phyloP scores from a whole-genome alignment of 768 basidiomycete species.

The Leccinellum luteum region DNA sequence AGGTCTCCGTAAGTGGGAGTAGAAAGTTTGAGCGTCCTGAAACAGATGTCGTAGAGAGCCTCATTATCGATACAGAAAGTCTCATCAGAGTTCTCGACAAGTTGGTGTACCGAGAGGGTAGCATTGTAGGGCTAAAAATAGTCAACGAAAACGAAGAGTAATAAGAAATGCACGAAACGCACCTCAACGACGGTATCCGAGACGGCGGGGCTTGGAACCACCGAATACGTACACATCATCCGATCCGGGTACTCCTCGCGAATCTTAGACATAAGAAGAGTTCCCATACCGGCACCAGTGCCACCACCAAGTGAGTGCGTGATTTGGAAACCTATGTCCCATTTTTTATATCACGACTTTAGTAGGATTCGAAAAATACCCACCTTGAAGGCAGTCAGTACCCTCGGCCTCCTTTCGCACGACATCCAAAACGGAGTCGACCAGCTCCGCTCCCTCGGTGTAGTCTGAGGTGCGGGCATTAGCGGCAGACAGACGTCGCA shows the following conservation, averaged over 20 bases:
- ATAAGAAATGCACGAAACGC: constrained; percentile 7
- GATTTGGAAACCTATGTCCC: constrained; percentile 85
- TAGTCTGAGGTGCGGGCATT: constrained; percentile 45
- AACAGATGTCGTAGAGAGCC: constrained; percentile 98
- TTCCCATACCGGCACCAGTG: constrained; percentile 99
- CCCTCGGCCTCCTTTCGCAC: constrained; percentile 99
- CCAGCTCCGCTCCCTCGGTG: constrained; percentile 96
- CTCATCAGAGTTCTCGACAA: constrained; percentile 99
- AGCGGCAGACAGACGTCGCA: not conserved
- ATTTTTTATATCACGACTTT: constrained; percentile 4
- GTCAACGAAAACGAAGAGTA: not conserved
- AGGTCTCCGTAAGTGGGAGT: constrained; percentile 97
- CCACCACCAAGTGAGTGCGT: constrained; percentile 99
- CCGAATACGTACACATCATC: constrained; percentile 99
- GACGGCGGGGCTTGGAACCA: constrained; percentile 95
- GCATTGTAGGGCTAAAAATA: constrained; percentile 90
- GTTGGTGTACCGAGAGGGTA: constrained; percentile 95
- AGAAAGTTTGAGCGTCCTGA: constrained; percentile 94
- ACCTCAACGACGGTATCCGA: constrained; percentile 99
- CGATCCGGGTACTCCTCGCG: constrained; percentile 98
- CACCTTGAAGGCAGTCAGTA: constrained; percentile 94
- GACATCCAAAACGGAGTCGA: constrained; percentile 96
- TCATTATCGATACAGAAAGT: constrained; percentile 99
- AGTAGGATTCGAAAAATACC: constrained; percentile 20
- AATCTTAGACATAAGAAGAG: constrained; percentile 97